Percentiles rank a stretch among this genome's conserved stretches.
phyloP scores from a whole-genome alignment of 805 yeast genomes.

The Scheffersomyces spartinae region DNA sequence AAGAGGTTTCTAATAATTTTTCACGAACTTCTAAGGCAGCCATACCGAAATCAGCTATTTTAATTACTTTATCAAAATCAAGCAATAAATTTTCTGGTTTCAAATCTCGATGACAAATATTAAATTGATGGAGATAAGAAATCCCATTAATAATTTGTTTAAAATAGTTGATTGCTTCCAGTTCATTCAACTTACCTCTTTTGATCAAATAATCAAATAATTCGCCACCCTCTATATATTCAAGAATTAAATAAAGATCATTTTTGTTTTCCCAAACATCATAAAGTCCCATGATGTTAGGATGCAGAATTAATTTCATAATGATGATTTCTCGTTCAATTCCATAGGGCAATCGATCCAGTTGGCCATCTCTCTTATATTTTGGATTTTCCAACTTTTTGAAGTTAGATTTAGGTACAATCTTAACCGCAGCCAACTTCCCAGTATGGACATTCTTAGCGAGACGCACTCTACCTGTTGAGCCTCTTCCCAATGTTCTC shows the following conservation, averaged over 20 bases:
- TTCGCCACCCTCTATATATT: slow-evolving; percentile 97
- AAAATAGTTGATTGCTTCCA: slow-evolving; percentile 84
- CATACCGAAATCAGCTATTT: slow-evolving; percentile 98
- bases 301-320: slow-evolving; percentile 71
- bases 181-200: slow-evolving; percentile 78
- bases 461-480: slow-evolving; percentile 87
- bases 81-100: slow-evolving; percentile 72
- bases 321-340: slow-evolving; percentile 78
- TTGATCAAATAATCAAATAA: slow-evolving; percentile 84
- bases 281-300: slow-evolving; percentile 65
- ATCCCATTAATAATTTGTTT: slow-evolving; percentile 78
- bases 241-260: slow-evolving; percentile 76
- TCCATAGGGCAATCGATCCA: slow-evolving; percentile 60
- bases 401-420: slow-evolving; percentile 78
- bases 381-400: slow-evolving; percentile 36
- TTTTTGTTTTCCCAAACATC: slow-evolving; percentile 86
- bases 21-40: slow-evolving; percentile 88
- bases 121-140: slow-evolving; percentile 73
- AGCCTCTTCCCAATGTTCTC: slow-evolving; percentile 90
- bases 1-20: slow-evolving; percentile 79
- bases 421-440: slow-evolving; percentile 90
- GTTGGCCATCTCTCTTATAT: slow-evolving; percentile 32
- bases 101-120: slow-evolving; percentile 80
- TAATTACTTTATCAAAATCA: slow-evolving; percentile 78
- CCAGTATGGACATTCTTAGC: slow-evolving; percentile 82